These are phyloP conservation scores for Ascoidea rubescens DNA, from an alignment of 805 yeast genomes.

Conservation along the genomic window DNA sequence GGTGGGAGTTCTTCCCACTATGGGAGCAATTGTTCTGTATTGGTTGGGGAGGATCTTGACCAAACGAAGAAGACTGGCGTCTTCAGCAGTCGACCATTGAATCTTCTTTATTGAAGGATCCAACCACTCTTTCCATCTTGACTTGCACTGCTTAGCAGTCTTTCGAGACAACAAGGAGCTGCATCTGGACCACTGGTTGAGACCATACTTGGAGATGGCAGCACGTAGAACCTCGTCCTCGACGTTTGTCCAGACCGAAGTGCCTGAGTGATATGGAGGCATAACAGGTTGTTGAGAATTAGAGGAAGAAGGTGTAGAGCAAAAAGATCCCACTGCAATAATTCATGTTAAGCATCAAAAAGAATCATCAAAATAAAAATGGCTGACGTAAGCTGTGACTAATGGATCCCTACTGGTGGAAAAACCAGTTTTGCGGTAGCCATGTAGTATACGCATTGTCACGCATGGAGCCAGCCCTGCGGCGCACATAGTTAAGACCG, in stretches of 20 bases:
- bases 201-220: conserved; percentile 85
- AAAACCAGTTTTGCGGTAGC: too few species aligned
- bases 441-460: too few species aligned
- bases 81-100: conserved; percentile 70
- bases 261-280: neutral
- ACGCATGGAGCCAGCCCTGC: too few species aligned
- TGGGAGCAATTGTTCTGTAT: conserved; percentile 83
- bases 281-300: too few species aligned
- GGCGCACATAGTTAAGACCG: too few species aligned
- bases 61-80: conserved; percentile 49
- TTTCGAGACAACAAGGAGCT: conserved; percentile 76
- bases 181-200: conserved; percentile 90
- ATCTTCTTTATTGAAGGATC: conserved; percentile 54
- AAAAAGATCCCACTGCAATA: too few species aligned
- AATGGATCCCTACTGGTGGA: too few species aligned
- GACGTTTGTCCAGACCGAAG: conserved; percentile 16
- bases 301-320: too few species aligned
- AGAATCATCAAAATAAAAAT: too few species aligned
- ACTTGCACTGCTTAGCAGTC: conserved; percentile 83
- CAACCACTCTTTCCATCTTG: conserved; percentile 84
- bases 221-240: conserved; percentile 82
- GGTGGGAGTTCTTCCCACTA: conserved; percentile 74
- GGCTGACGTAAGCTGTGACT: too few species aligned
- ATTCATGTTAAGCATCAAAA: too few species aligned
- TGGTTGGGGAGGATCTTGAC: conserved; percentile 75